Evolutionary conservation across 345 rosid species (phyloP), one percentile per base, ranked within the genome.

Genomic region (Arabidopsis thaliana): DNA sequence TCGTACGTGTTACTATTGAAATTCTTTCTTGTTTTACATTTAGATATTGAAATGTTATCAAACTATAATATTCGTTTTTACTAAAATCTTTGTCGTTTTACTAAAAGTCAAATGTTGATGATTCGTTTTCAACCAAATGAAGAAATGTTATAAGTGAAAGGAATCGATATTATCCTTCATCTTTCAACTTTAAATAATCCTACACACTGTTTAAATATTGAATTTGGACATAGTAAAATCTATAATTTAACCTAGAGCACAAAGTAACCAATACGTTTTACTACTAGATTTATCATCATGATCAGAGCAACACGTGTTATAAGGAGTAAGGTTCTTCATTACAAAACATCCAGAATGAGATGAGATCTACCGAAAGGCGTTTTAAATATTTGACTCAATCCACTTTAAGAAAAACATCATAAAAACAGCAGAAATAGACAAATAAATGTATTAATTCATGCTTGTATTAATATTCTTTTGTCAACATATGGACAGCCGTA

Each of bases 341-440:
- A 56, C 14, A 28, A 12, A 25, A 74, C 50, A 46, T 46, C 40
- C 25, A 28, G 59, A 67, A 6, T 40, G 49, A 58, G 41, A 6
- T 40, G 49, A 58, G 41, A 74, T 58, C 59, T 28, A 74, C 72
- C 72, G 60, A 74, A 16, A 48, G 73, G 59, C 23, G 53, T 57
- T 37, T 37, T 48, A 66, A 38, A 74, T 20, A 49, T 74, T 56
- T 65, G 58, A 74, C 42, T 66, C 74, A 3, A 57, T 8, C 13
- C 11, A 57, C 73, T 69, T 57, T 44, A 56, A 7, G 11, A 22
- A 24, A 51, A 67, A n/a, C n/a, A 7, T 11, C 64, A 33, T 69
- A 16, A 44, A 36, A 58, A 57, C 41, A 28, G 23, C 22, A 33
- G 4, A 65, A 28, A 58, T 20, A 50, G 61, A 37, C 23, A 38